These are phyloP conservation scores for Omphalotus guepiniiformis DNA, from an alignment of 768 basidiomycete genomes.

Conservation along the genomic window DNA sequence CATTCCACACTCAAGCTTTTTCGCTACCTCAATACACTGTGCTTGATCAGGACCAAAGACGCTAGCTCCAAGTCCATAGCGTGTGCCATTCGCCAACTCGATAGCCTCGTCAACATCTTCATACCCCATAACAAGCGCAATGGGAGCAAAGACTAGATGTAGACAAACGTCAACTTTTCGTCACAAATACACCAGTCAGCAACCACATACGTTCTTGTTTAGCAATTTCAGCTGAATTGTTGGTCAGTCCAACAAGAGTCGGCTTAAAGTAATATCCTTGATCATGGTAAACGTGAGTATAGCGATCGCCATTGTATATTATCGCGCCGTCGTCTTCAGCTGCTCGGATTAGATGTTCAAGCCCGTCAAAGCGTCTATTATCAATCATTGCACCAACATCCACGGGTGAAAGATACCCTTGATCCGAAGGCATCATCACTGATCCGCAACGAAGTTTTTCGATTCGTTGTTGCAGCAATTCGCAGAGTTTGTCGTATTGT, in stretches of 20 bases:
- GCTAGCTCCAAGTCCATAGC: slow-evolving; percentile 88
- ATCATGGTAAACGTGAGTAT: slow-evolving; percentile 60
- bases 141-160: slow-evolving; percentile 80
- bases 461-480: slow-evolving; percentile 59
- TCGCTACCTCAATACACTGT: slow-evolving; percentile 76
- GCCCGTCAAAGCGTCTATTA: slow-evolving; percentile 59
- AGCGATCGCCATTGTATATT: slow-evolving; percentile 57
- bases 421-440: slow-evolving; percentile 60
- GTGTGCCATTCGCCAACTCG: slow-evolving; percentile 81
- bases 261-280: slow-evolving; percentile 82
- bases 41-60: slow-evolving; percentile 88
- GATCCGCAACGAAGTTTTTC: slow-evolving; percentile 73
- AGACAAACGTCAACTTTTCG: too few species aligned
- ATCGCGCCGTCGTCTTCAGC: slow-evolving; percentile 68
- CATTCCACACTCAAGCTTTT: slow-evolving; percentile 89
- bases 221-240: slow-evolving; percentile 68
- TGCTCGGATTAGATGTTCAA: slow-evolving; percentile 64
- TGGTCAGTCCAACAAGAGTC: slow-evolving; percentile 81
- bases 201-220: slow-evolving; percentile 65
- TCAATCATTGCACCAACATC: slow-evolving; percentile 91
- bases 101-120: slow-evolving; percentile 82
- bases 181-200: neutral
- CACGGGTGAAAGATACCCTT: slow-evolving; percentile 66
- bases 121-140: slow-evolving; percentile 85
- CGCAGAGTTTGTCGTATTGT: slow-evolving; percentile 73